A percentile compares a stretch with the other conserved stretches of the same genome.
Conservation (phyloP, 2,329 filamentous ascomycete genomes). For the Monosporascus sp. region DNA sequence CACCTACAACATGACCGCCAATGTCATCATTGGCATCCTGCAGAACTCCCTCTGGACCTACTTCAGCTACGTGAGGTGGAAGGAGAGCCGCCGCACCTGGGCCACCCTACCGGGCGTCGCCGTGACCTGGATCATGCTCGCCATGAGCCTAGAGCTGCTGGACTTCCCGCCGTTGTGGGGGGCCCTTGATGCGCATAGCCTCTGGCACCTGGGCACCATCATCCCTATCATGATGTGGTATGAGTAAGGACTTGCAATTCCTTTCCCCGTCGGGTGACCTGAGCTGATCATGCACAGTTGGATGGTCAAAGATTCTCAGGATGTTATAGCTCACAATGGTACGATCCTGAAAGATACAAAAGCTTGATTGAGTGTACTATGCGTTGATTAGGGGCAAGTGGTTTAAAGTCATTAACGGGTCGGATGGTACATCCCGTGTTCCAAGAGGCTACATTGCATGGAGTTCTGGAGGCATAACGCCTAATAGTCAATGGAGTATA, state of each 20-base stretch:
- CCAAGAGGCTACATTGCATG: too few relatives aligned
- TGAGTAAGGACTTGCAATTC: constrained; percentile 59
- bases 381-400: too few relatives aligned
- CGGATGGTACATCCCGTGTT: too few relatives aligned
- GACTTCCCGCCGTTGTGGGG: constrained; percentile 86
- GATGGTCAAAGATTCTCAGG: constrained; percentile 76
- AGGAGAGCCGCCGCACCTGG: constrained; percentile 69
- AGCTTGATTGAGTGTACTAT: constrained; percentile 37
- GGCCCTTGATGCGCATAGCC: constrained; percentile 83
- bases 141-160: constrained; percentile 92
- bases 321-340: constrained; percentile 63
- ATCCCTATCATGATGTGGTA: constrained; percentile 88
- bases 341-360: constrained; percentile 56
- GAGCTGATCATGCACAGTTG: constrained; percentile 54
- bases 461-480: not conserved
- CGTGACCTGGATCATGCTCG: constrained; percentile 85
- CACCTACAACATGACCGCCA: constrained; percentile 96
- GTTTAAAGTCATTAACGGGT: too few relatives aligned
- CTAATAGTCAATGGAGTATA: not conserved
- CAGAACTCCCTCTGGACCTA: constrained; percentile 82
- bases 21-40: constrained; percentile 74
- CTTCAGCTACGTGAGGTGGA: constrained; percentile 74
- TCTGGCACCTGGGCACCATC: constrained; percentile 96
- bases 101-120: constrained; percentile 85
- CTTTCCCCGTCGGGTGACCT: constrained; percentile 7